Conservation (phyloP, 139 green algal genomes). For the Chlorella sorokiniana region DNA sequence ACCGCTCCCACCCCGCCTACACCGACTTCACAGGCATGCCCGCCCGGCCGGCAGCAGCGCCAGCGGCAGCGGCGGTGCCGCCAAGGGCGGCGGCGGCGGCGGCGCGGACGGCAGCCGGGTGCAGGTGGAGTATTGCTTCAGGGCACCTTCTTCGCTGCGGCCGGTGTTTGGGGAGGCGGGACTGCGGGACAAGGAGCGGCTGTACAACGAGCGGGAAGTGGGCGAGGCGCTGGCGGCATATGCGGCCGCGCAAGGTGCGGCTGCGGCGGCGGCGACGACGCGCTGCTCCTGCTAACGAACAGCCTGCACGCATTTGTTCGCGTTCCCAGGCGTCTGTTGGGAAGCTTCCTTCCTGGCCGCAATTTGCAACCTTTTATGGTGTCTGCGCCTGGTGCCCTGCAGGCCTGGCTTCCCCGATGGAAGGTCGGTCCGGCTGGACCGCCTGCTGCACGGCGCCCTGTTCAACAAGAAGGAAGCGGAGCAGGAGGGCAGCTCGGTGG, state of each 20-base stretch:
- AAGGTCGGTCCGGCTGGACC: constrained; percentile 19
- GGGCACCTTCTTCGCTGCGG: constrained; percentile 27
- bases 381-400: no score
- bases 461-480: constrained; percentile 42
- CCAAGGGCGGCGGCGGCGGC: constrained; percentile 7
- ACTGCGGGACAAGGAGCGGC: constrained; percentile 31
- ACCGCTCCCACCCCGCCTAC: constrained; percentile 29
- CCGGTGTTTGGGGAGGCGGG: constrained; percentile 34
- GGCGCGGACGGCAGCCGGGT: constrained; percentile 8
- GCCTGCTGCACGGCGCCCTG: constrained; percentile 21
- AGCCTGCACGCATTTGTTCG: no score
- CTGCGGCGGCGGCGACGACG: no score
- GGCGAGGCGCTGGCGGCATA: constrained; percentile 11
- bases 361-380: not conserved
- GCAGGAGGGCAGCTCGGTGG: constrained; percentile 10
- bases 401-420: constrained; percentile 3
- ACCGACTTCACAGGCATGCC: constrained; percentile 18
- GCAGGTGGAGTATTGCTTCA: constrained; percentile 29
- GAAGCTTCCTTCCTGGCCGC: not conserved
- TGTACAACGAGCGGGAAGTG: constrained; percentile 32
- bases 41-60: not conserved
- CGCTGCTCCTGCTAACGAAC: not conserved
- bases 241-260: constrained; percentile 12
- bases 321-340: no score
- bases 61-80: not conserved